Base-by-base conservation (phyloP, 2,329 filamentous ascomycete genomes). In the Ophiostoma sp. region DNA sequence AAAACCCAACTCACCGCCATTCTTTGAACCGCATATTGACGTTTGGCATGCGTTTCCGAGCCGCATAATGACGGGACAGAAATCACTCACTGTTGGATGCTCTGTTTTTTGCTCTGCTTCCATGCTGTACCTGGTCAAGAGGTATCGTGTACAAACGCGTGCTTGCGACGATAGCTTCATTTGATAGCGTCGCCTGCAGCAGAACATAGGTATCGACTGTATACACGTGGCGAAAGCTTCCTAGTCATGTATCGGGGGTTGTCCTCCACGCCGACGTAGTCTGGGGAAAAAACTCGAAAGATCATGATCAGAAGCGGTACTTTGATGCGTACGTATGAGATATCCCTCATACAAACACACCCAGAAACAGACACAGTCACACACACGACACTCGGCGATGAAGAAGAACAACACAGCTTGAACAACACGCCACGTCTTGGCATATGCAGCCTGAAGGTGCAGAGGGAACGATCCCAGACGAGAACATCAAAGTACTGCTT, bases 381-480 rank as follows among this genome's bases (percentile, higher is more conserved):
- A 8, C 27, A 5, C 42, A 45, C 6, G 49, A 55, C 49, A 27
- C 49, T 55, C n/a, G 8, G 27, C 12, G 11, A 14, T 55, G 49
- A 14, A 18, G 9, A 18, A 55, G 49, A 55, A 27, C 49, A 55
- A 55, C 49, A 55, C 49, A 55, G 49, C 12, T 18, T 55, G 49
- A 27, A 55, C 49, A 27, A 55, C 49, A 55, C 49, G 49, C 49
- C 49, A 55, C 49, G 49, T 55, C 49, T 55, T 55, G 49, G 49
- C 49, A 9, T 12, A 14, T n/a, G 49, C 8, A 49, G 16, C 5
- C 6, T 6, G 47, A 49, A 5, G 6, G 47, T 6, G 8, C 47
- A 49, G 5, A 49, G 14, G 6, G 45, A 16, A 49, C 12, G 4
- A 16, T 5, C 14, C 27, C 7, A 49, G 3, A 47, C 44, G 1